Base-by-base conservation (phyloP, 2,329 filamentous ascomycete genomes). In the Raffaelea ambrosiae region DNA sequence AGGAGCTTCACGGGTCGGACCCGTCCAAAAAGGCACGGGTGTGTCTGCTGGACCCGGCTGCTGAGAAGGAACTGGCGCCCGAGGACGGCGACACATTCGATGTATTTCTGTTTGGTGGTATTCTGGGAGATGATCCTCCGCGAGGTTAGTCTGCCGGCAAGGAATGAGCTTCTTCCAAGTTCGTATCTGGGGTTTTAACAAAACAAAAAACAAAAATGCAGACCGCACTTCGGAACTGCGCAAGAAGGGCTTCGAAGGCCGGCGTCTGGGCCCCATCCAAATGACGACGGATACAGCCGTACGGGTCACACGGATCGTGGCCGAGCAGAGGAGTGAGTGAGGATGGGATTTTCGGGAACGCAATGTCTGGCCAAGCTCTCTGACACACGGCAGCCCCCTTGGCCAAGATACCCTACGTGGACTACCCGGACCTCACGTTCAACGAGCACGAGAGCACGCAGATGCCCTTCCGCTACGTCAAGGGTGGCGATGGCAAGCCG, bases 221-320 rank as follows among this genome's bases (percentile, higher is more conserved):
- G 91, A 97, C 67, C 84, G 93, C 53, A 98, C 93, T 4, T 91
- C 87, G n/a, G 93, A 98, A 65, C 71, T 98, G 58, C 82, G 93
- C 46, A 89, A 88, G 66, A 95, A 97, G 63, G 93, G 93, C 3
- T 98, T 95, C 59, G 74, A 83, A 49, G 89, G 91, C 49, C 82
- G 93, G 46, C 78, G 93, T 49, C 73, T 98, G 26, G 93, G 93
- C 0, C 88, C 91, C 8, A 84, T 90, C 58, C 93, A 98, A 67
- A 96, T 98, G 91, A 97, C 93, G 3, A 98, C 93, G 4, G 93
- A 98, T 64, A 98, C 93, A 19, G 93, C 93, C 4, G 93, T 96
- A 44, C 79, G 93, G 55, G 91, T 96, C 40, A 97, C 93, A 29
- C 80, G 93, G 55, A 84, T 94, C 57, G 86, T 97, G 5, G 82